phyloP scores from a whole-genome alignment of 108 stramenopile species.

The Aurantiochytrium sp. region DNA sequence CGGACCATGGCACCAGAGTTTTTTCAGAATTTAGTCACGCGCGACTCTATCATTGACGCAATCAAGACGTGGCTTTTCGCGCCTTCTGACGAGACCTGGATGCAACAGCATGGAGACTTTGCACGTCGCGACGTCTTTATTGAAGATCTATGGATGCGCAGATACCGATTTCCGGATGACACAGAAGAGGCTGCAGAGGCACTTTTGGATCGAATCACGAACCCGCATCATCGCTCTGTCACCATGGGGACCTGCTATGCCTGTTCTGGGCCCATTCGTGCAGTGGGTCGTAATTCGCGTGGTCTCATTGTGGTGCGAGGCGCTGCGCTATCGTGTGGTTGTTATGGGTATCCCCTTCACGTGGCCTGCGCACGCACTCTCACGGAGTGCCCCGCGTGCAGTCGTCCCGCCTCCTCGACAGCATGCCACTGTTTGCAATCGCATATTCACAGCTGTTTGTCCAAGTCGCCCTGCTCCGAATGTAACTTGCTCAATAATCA shows the following conservation, averaged over 20 bases:
- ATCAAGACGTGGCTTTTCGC: not conserved
- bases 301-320: not conserved
- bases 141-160: not conserved
- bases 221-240: not conserved
- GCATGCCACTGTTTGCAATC: not conserved
- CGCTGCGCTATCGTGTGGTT: not conserved
- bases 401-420: not conserved
- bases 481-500: too few species aligned
- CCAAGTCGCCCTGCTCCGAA: not conserved
- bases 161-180: not conserved
- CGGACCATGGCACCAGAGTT: constrained; percentile 72
- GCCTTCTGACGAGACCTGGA: not conserved
- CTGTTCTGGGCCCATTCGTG: not conserved
- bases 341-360: not conserved
- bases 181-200: not conserved
- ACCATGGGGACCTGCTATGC: not conserved
- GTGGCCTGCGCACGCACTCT: not conserved
- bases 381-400: not conserved
- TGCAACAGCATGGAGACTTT: constrained; percentile 10
- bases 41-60: not conserved
- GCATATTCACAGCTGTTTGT: not conserved
- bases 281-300: not conserved
- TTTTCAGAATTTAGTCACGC: constrained; percentile 59
- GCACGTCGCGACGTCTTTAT: not conserved
- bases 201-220: not conserved